Evolutionary conservation across 1,284 basidiomycete genomes (phyloP).

Genomic region (Neolentinus lepideus): DNA sequence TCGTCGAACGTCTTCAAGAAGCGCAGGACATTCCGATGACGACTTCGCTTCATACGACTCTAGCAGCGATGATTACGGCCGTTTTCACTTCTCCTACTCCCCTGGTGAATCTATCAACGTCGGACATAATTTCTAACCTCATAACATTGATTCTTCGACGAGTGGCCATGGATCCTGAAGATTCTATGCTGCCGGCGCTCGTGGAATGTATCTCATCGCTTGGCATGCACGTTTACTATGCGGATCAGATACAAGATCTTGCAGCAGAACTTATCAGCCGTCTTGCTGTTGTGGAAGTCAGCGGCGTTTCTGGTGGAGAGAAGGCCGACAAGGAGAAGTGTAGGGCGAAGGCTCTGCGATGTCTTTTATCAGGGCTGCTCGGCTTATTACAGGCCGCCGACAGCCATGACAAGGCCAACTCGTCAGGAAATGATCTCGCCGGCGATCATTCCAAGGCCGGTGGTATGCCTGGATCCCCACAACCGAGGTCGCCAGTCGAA

Average conservation of each 20-base stretch:
- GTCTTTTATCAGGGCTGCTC: constrained; percentile 62
- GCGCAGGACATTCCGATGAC: constrained; percentile 52
- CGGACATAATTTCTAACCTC: constrained; percentile 79
- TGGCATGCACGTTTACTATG: constrained; percentile 89
- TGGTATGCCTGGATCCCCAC: neutral
- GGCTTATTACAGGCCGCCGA: constrained; percentile 69
- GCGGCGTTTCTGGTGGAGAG: constrained; percentile 40
- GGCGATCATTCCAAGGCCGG: constrained; percentile 6
- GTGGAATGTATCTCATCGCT: constrained; percentile 82
- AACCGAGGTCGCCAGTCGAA: constrained; percentile 3
- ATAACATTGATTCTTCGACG: constrained; percentile 71
- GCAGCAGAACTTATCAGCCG: constrained; percentile 79
- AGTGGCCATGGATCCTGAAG: constrained; percentile 55
- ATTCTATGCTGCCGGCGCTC: constrained; percentile 62
- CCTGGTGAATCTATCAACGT: constrained; percentile 86
- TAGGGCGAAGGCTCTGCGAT: constrained; percentile 67
- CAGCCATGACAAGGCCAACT: constrained; percentile 26
- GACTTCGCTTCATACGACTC: constrained; percentile 54
- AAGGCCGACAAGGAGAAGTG: constrained; percentile 36
- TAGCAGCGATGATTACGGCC: constrained; percentile 80
- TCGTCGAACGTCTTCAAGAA: constrained; percentile 78
- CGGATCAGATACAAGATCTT: constrained; percentile 94
- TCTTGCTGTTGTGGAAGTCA: constrained; percentile 65
- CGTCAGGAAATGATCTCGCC: constrained; percentile 20
- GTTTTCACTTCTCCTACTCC: constrained; percentile 80